Percentiles rank a stretch among this genome's conserved stretches.
These are phyloP conservation scores for Immersiella caudata DNA, from an alignment of 495 filamentous ascomycete species.

Conservation along the genomic window DNA sequence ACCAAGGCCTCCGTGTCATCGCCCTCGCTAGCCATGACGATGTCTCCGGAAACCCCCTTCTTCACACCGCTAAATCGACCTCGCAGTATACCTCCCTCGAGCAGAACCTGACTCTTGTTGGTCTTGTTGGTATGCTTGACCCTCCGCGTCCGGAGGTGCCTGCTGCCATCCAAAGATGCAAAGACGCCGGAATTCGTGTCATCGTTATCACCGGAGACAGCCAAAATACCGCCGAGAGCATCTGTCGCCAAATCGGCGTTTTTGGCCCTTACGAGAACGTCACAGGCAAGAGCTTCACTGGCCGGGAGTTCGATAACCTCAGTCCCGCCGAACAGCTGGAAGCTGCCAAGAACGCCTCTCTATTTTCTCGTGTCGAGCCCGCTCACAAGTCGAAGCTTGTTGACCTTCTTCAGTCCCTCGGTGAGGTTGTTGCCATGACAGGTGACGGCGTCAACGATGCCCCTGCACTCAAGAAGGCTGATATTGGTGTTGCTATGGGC, in stretches of 20 bases:
- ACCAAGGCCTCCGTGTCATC: constrained; percentile 90
- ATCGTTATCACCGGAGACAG: constrained; percentile 99
- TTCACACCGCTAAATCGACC: constrained; percentile 76
- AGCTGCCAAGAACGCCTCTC: constrained; percentile 80
- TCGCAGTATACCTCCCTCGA: constrained; percentile 84
- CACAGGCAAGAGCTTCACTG: constrained; percentile 90
- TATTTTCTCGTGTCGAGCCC: constrained; percentile 98
- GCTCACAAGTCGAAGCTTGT: constrained; percentile 94
- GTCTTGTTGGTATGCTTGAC: constrained; percentile 95
- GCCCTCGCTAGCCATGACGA: constrained; percentile 82
- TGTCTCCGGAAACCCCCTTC: constrained; percentile 66
- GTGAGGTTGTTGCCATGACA: constrained; percentile 98
- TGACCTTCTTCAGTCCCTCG: constrained; percentile 88
- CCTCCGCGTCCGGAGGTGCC: constrained; percentile 95
- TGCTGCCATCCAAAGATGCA: constrained; percentile 83
- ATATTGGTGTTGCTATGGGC: constrained; percentile 99
- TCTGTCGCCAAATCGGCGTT: constrained; percentile 95
- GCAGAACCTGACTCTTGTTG: constrained; percentile 90
- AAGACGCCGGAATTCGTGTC: constrained; percentile 90
- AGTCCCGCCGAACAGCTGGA: constrained; percentile 76
- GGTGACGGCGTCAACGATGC: constrained; percentile 99
- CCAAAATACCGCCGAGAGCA: constrained; percentile 94
- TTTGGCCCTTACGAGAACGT: constrained; percentile 84
- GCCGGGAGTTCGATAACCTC: constrained; percentile 89
- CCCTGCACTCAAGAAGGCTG: constrained; percentile 95